A percentile compares a stretch with the other conserved stretches of the same genome.
Conservation (phyloP, 1,284 basidiomycete species). For the Sanghuangporus sanghuang region DNA sequence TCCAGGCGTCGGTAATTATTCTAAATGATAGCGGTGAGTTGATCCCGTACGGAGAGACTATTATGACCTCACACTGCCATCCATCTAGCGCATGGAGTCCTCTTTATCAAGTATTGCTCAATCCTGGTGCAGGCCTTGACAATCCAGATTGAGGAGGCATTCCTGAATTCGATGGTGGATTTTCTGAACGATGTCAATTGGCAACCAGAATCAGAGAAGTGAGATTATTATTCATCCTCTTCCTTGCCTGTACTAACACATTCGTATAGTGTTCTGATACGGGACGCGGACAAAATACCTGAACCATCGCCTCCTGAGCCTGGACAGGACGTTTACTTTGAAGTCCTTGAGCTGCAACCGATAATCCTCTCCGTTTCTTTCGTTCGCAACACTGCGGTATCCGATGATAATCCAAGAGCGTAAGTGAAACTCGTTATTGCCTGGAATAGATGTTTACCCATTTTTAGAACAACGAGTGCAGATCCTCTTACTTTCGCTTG, state of each 20-base stretch:
- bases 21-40: conserved; percentile 86
- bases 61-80: background rate
- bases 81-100: conserved; percentile 81
- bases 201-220: conserved; percentile 78
- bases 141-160: conserved; percentile 95
- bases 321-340: conserved; percentile 89
- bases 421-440: conserved; percentile 34
- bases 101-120: conserved; percentile 97
- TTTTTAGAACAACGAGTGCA: conserved; percentile 65
- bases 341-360: conserved; percentile 95
- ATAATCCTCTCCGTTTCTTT: conserved; percentile 92
- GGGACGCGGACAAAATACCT: conserved; percentile 69
- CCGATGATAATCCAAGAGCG: conserved; percentile 92
- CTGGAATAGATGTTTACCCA: background rate
- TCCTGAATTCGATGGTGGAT: conserved; percentile 90
- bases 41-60: background rate
- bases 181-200: conserved; percentile 89
- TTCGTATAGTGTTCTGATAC: conserved; percentile 64
- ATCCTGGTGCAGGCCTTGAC: conserved; percentile 93
- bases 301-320: conserved; percentile 67
- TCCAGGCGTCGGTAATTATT: conserved; percentile 86
- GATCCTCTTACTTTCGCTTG: conserved; percentile 94
- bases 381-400: conserved; percentile 80
- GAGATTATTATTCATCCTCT: conserved; percentile 26
- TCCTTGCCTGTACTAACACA: conserved; percentile 6